Evolutionary conservation across 2,329 filamentous ascomycete genomes (phyloP).

Genomic region (Colletotrichum coccodes): DNA sequence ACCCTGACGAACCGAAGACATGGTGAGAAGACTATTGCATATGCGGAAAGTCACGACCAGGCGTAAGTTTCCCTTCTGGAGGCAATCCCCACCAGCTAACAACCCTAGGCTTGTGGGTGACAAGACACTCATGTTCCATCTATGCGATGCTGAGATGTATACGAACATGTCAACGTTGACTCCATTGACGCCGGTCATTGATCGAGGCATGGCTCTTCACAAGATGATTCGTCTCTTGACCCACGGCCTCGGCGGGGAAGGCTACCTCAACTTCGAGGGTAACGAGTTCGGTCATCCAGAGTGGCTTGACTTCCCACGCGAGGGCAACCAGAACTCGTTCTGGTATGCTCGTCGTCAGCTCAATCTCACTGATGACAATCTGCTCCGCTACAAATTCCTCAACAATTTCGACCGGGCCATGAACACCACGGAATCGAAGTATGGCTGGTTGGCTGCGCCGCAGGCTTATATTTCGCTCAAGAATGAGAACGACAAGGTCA

Average conservation of each 20-base stretch:
- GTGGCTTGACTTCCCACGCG: slow-evolving; percentile 98
- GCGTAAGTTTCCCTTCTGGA: slow-evolving; percentile 70
- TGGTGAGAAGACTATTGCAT: slow-evolving; percentile 98
- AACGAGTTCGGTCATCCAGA: slow-evolving; percentile 99
- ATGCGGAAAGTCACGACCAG: slow-evolving; percentile 97
- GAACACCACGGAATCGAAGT: slow-evolving; percentile 88
- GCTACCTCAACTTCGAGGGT: slow-evolving; percentile 98
- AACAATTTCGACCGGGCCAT: slow-evolving; percentile 95
- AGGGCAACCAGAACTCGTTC: slow-evolving; percentile 92
- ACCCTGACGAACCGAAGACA: slow-evolving; percentile 93
- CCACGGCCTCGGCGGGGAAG: slow-evolving; percentile 91
- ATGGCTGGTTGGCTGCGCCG: slow-evolving; percentile 86
- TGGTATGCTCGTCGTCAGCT: slow-evolving; percentile 94
- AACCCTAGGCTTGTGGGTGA: slow-evolving; percentile 84
- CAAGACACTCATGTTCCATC: slow-evolving; percentile 97
- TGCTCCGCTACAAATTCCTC: slow-evolving; percentile 90
- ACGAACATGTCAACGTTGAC: slow-evolving; percentile 93
- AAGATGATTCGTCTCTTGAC: slow-evolving; percentile 98
- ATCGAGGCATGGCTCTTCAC: slow-evolving; percentile 91
- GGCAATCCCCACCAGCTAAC: background rate
- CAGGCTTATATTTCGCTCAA: slow-evolving; percentile 96
- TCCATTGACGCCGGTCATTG: slow-evolving; percentile 87
- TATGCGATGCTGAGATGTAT: slow-evolving; percentile 97
- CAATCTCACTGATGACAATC: slow-evolving; percentile 86
- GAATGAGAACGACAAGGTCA: slow-evolving; percentile 91